phyloP scores from a whole-genome alignment of 1,284 basidiomycete species.

The Microbotryomycetes sp. region DNA sequence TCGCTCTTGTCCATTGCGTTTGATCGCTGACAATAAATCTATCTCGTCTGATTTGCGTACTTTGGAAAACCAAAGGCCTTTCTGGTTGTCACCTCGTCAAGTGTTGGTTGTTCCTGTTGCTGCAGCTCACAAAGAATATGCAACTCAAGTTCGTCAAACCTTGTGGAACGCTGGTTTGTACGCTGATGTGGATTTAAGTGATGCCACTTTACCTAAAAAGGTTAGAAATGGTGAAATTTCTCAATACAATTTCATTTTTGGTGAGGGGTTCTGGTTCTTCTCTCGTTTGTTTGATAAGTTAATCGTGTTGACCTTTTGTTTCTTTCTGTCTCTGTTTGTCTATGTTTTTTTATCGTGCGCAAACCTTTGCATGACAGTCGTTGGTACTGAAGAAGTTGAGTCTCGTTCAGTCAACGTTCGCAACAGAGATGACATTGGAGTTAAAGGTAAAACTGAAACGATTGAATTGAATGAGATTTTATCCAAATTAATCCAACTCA shows the following conservation, averaged over 20 bases:
- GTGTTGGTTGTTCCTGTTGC: constrained; percentile 92
- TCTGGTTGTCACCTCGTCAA: constrained; percentile 96
- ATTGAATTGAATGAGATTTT: constrained; percentile 60
- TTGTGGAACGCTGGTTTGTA: constrained; percentile 70
- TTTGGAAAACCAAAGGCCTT: constrained; percentile 56
- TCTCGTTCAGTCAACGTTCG: constrained; percentile 84
- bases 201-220: constrained; percentile 94
- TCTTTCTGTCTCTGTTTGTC: not conserved
- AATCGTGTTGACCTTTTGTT: not conserved
- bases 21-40: not conserved
- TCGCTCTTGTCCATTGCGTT: not conserved
- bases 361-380: constrained; percentile 56
- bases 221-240: constrained; percentile 58
- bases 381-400: constrained; percentile 86
- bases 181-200: constrained; percentile 85
- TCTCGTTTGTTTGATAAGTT: constrained; percentile 2
- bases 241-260: constrained; percentile 95
- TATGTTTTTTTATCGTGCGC: not conserved
- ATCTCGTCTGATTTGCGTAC: not conserved
- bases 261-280: constrained; percentile 54
- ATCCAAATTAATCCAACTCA: constrained; percentile 59
- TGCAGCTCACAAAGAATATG: constrained; percentile 82
- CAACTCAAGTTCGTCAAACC: constrained; percentile 64
- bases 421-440: constrained; percentile 86
- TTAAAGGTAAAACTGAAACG: constrained; percentile 61